Evolutionary conservation across 495 filamentous ascomycete species (phyloP).

Genomic region (Amorphotheca resinae): DNA sequence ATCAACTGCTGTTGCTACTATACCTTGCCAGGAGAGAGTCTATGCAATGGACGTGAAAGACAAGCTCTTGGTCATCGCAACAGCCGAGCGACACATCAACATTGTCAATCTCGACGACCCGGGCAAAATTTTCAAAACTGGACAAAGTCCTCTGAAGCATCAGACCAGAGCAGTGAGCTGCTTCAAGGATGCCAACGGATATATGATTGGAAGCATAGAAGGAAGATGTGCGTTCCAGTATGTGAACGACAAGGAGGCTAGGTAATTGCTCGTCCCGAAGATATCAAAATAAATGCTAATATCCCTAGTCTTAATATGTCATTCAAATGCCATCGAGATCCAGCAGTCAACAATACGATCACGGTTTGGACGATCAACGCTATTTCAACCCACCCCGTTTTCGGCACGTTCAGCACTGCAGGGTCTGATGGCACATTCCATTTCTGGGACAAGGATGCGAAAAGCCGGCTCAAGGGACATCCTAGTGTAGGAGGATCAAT

Average conservation of each 20-base stretch:
- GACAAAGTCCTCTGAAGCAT: constrained; percentile 69
- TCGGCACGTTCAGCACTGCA: constrained; percentile 79
- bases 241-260: constrained; percentile 66
- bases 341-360: constrained; percentile 30
- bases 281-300: constrained; percentile 3
- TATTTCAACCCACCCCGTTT: constrained; percentile 73
- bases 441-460: constrained; percentile 81
- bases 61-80: constrained; percentile 64
- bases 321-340: constrained; percentile 83
- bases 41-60: constrained; percentile 77
- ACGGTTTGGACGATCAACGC: constrained; percentile 76
- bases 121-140: constrained; percentile 59
- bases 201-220: constrained; percentile 73
- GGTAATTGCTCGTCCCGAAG: constrained; percentile 28
- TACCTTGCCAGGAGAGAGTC: constrained; percentile 62
- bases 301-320: constrained; percentile 55
- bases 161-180: constrained; percentile 75
- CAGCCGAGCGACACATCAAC: constrained; percentile 75
- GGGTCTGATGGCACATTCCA: constrained; percentile 79
- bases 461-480: constrained; percentile 70
- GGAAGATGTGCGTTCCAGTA: constrained; percentile 79
- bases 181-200: constrained; percentile 67
- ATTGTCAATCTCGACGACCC: constrained; percentile 70
- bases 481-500: constrained; percentile 67
- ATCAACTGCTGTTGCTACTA: constrained; percentile 40